Evolutionary conservation across 1,284 basidiomycete species (phyloP), one percentile per base, ranked within the genome.

Genomic region (Somion occarium): DNA sequence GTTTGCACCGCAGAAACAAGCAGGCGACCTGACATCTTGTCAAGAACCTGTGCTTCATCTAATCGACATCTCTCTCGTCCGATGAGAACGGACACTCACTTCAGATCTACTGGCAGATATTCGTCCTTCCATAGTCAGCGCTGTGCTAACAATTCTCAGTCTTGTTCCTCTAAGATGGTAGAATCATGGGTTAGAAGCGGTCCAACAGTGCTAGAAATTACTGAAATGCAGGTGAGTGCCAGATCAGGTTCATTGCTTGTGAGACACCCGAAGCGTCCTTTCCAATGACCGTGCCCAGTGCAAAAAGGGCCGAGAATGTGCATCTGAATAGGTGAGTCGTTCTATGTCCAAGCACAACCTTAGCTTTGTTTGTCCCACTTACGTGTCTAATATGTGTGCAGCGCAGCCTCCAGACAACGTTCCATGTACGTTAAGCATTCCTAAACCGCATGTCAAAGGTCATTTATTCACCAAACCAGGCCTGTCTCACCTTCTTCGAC

Each of bases 371-470:
- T n/a, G 20, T 12, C 3, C 23, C 9, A 54, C 65, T 46, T 52
- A 67, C 65, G 63, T 49, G 44, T 67, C 65, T 18, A 67, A 34
- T 26, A 65, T 43, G 44, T 58, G 59, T 19, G 52, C 53, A 4
- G 58, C 56, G 41, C 61, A 64, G 1, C 56, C 55, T 1, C 65
- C 65, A 1, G 64, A 52, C 3, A 67, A 48, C 4, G 55, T 53
- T 12, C 61, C 58, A 38, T 63, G 60, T 5, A 61, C 58, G 45
- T 65, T 65, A 13, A 65, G 56, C 65, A 65, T 65, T 3, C 51
- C 65, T 67, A 43, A 27, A n/a, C n/a, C n/a, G n/a, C n/a, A n/a
- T n/a, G n/a, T n/a, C n/a, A n/a, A 20, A 20, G 15, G 15, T 23
- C 38, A 38, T 34, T 37, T 27, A 48, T 22, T 27, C 34, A 46